Evolutionary conservation across 495 filamentous ascomycete genomes (phyloP).

Genomic region (Viridothelium virens): DNA sequence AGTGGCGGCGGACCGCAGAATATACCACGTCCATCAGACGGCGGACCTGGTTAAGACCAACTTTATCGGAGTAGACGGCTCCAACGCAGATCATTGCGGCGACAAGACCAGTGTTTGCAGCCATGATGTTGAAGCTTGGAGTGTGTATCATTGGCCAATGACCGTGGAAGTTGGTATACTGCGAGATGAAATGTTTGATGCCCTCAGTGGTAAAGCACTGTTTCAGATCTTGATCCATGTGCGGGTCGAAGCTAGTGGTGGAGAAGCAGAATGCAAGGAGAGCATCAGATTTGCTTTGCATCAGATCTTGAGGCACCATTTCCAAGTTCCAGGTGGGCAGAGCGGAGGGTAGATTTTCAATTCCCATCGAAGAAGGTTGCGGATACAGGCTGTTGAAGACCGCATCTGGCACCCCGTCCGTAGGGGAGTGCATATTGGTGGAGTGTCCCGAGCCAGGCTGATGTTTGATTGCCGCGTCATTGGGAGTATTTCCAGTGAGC

Average conservation of each 20-base stretch:
- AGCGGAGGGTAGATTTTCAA: conserved; percentile 13
- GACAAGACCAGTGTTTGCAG: conserved; percentile 53
- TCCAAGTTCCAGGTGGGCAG: conserved; percentile 33
- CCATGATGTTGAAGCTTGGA: conserved; percentile 54
- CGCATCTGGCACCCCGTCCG: not conserved
- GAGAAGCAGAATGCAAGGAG: conserved; percentile 47
- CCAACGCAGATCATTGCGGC: conserved; percentile 58
- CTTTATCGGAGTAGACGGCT: conserved; percentile 55
- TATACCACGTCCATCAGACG: conserved; percentile 51
- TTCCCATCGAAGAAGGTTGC: conserved; percentile 27
- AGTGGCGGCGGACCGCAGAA: conserved; percentile 44
- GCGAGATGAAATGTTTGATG: conserved; percentile 53
- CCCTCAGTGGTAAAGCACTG: conserved; percentile 50
- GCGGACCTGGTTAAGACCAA: conserved; percentile 47
- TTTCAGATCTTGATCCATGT: conserved; percentile 33
- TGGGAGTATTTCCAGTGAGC: not conserved
- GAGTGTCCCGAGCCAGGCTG: conserved; percentile 2
- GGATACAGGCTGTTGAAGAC: conserved; percentile 24
- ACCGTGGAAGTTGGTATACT: conserved; percentile 55
- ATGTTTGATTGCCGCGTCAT: not conserved
- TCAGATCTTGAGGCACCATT: conserved; percentile 25
- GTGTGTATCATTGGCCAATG: conserved; percentile 65
- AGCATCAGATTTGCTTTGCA: conserved; percentile 32
- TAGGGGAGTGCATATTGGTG: not conserved
- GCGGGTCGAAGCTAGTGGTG: conserved; percentile 33